A percentile compares a stretch with the other conserved stretches of the same genome.
Conservation (phyloP, 768 basidiomycete genomes). For the Lactarius evosmus region DNA sequence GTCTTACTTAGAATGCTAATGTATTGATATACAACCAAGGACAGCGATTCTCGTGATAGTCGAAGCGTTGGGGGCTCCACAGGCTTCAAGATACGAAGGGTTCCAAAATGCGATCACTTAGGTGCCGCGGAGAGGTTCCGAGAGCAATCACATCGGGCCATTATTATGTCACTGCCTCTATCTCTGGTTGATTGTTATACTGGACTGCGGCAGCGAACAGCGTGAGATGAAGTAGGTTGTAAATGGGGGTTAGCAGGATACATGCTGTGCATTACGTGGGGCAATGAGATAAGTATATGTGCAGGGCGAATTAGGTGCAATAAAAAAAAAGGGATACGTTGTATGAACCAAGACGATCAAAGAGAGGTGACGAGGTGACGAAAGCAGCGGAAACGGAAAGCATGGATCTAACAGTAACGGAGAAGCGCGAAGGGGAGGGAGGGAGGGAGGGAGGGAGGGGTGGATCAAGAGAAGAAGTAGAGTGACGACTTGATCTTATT, state of each 20-base stretch:
- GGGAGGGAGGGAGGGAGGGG: background rate
- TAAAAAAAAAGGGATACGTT: background rate
- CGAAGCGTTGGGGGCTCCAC: background rate
- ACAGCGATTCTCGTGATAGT: background rate
- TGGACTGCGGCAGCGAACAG: background rate
- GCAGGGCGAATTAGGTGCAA: slow-evolving; percentile 13
- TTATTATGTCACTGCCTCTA: background rate
- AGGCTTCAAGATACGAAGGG: background rate
- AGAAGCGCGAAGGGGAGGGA: background rate
- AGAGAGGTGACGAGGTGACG: background rate
- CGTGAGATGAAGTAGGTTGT: background rate
- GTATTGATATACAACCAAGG: background rate
- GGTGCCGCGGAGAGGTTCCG: background rate
- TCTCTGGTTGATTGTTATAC: background rate
- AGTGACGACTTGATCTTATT: slow-evolving; percentile 71
- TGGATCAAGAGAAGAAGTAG: slow-evolving; percentile 89
- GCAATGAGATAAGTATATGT: slow-evolving; percentile 1
- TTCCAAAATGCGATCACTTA: background rate
- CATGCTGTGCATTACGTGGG: slow-evolving; percentile 13
- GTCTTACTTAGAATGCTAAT: background rate
- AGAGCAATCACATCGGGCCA: background rate
- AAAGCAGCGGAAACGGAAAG: background rate
- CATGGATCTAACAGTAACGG: background rate
- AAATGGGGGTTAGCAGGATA: background rate
- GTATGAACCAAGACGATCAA: background rate